Conservation (phyloP, 179 eudicot species). For the Silene coronaria region DNA sequence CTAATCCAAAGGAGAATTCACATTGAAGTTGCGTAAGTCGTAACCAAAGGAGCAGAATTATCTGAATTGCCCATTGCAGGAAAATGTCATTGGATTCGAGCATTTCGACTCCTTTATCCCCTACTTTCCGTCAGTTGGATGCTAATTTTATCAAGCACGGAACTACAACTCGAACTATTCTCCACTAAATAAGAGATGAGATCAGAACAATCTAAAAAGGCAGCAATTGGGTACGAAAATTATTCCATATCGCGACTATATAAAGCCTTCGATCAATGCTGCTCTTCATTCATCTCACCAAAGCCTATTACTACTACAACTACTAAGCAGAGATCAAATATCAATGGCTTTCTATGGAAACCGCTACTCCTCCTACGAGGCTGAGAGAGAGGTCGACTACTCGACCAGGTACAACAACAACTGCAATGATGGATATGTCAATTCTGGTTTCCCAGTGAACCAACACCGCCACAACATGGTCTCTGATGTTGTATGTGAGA, state of each 20-base stretch:
- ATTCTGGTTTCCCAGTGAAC: background rate
- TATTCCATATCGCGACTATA: conserved; percentile 12
- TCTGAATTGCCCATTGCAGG: conserved; percentile 3
- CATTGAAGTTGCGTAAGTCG: background rate
- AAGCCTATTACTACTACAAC: background rate
- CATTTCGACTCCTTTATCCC: background rate
- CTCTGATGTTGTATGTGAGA: conserved; percentile 12
- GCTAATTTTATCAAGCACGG: background rate
- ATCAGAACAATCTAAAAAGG: background rate
- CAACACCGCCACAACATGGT: background rate
- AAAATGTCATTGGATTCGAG: background rate
- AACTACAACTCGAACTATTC: conserved; percentile 1
- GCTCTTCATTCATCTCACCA: background rate
- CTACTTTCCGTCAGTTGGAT: background rate
- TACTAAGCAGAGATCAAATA: conserved; percentile 3
- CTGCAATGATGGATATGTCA: background rate
- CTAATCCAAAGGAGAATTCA: too few species aligned
- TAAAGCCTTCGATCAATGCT: background rate
- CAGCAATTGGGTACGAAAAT: background rate
- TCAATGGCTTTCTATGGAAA: background rate
- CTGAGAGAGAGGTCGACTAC: conserved; percentile 11
- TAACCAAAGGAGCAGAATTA: conserved; percentile 1
- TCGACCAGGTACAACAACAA: conserved; percentile 9
- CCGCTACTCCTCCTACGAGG: conserved; percentile 6
- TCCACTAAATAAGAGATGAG: background rate